These are phyloP conservation scores for Acaromyces ingoldii DNA, from an alignment of 1,284 basidiomycete species.

Conservation along the genomic window DNA sequence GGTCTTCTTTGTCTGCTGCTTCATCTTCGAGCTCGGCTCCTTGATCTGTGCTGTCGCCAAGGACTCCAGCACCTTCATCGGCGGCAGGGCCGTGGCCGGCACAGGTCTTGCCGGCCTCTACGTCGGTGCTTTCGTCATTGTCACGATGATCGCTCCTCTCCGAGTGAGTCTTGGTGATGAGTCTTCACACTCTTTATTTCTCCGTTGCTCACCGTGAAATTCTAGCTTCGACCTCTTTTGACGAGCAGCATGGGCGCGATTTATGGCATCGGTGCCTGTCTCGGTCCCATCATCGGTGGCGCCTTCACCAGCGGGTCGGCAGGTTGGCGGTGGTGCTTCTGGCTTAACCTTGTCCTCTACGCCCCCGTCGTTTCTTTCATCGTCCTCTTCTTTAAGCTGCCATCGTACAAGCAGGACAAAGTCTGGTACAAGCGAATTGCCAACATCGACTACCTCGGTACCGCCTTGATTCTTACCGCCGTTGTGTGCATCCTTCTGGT, in stretches of 20 bases:
- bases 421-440: conserved; percentile 14
- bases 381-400: conserved; percentile 21
- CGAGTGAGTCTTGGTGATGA: no score
- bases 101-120: conserved; percentile 36
- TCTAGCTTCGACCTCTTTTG: conserved; percentile 19
- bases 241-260: conserved; percentile 19
- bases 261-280: conserved; percentile 27
- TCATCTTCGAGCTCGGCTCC: conserved; percentile 34
- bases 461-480: conserved; percentile 30
- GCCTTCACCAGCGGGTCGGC: conserved; percentile 31
- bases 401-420: not conserved
- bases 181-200: no score
- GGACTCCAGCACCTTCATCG: conserved; percentile 32
- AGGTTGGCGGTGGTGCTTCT: conserved; percentile 46
- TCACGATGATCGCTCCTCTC: conserved; percentile 20
- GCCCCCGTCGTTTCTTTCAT: conserved; percentile 25
- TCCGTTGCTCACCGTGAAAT: no score
- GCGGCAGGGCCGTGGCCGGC: conserved; percentile 35
- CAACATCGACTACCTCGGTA: conserved; percentile 44
- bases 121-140: conserved; percentile 28
- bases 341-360: conserved; percentile 23
- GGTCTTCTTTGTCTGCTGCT: conserved; percentile 19
- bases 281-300: conserved; percentile 26
- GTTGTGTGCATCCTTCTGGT: conserved; percentile 48
- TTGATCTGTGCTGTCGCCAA: conserved; percentile 36